phyloP scores from a whole-genome alignment of 495 filamentous ascomycete genomes.

The Cetradonia linearis region DNA sequence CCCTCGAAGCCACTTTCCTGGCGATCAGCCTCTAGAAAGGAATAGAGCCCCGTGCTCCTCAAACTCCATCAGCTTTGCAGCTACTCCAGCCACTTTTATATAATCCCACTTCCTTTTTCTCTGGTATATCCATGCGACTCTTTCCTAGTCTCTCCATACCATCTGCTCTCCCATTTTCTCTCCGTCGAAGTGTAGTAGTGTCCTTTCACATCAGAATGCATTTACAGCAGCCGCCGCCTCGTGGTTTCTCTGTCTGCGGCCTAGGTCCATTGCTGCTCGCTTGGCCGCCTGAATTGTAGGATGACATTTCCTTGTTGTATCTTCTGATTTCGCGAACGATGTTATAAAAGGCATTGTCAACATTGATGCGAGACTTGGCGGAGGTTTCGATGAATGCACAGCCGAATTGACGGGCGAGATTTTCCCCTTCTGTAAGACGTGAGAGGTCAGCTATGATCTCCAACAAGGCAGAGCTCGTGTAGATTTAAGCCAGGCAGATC shows the following conservation, averaged over 20 bases:
- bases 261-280: slow-evolving; percentile 50
- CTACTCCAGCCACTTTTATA: background rate
- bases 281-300: slow-evolving; percentile 59
- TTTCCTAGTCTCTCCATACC: slow-evolving; percentile 4
- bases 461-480: background rate
- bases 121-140: slow-evolving; percentile 17
- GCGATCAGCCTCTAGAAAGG: slow-evolving; percentile 14
- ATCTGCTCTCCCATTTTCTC: background rate
- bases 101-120: slow-evolving; percentile 3
- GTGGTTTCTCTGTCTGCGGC: slow-evolving; percentile 57
- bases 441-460: background rate
- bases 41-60: slow-evolving; percentile 1
- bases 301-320: slow-evolving; percentile 96
- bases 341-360: slow-evolving; percentile 97
- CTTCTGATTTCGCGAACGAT: slow-evolving; percentile 93
- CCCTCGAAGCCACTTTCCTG: slow-evolving; percentile 11
- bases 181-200: background rate
- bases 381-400: slow-evolving; percentile 99
- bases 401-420: slow-evolving; percentile 73
- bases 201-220: slow-evolving; percentile 81
- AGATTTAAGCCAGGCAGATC: background rate
- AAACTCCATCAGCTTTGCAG: slow-evolving; percentile 6
- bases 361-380: slow-evolving; percentile 94
- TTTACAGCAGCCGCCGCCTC: slow-evolving; percentile 67
- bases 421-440: slow-evolving; percentile 63